Evolutionary conservation across 2,329 filamentous ascomycete genomes (phyloP).

Genomic region (Exophiala oligosperma): DNA sequence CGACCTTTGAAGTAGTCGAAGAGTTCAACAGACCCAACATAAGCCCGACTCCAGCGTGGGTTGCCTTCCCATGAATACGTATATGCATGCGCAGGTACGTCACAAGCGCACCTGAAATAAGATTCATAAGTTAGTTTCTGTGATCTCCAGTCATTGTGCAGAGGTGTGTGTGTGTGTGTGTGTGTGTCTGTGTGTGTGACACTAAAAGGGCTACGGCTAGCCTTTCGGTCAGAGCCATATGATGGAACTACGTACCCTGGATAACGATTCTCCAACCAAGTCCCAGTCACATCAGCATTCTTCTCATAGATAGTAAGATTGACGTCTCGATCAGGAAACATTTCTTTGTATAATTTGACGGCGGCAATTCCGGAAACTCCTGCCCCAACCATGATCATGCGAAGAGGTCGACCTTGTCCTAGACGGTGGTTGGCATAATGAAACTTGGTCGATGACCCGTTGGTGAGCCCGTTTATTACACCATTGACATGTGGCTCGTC

Average conservation of each 20-base stretch:
- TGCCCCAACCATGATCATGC: conserved; percentile 11
- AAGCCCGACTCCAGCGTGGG: conserved; percentile 43
- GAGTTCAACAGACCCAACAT: conserved; percentile 42
- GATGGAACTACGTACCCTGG: conserved; percentile 31
- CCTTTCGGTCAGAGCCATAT: too few species aligned
- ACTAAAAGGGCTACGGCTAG: too few species aligned
- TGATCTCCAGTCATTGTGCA: too few species aligned
- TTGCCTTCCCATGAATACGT: conserved; percentile 52
- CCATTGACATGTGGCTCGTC: too few species aligned
- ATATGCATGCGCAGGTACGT: conserved; percentile 50
- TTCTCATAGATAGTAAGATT: too few species aligned
- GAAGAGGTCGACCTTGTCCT: background rate
- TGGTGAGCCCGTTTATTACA: too few species aligned
- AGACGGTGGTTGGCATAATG: background rate
- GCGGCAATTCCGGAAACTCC: conserved; percentile 14
- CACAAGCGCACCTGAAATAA: conserved; percentile 39
- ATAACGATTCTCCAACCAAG: conserved; percentile 29
- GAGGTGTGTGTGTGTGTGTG: too few species aligned
- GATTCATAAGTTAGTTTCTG: too few species aligned
- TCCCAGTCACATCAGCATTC: background rate
- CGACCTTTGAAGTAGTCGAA: conserved; percentile 42
- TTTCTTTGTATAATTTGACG: conserved; percentile 8
- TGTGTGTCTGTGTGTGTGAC: too few species aligned
- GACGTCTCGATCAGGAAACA: background rate
- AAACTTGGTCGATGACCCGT: background rate